Evolutionary conservation across 768 basidiomycete genomes (phyloP), one percentile per base, ranked within the genome.

Genomic region (Hygrophorus pudorinus): DNA sequence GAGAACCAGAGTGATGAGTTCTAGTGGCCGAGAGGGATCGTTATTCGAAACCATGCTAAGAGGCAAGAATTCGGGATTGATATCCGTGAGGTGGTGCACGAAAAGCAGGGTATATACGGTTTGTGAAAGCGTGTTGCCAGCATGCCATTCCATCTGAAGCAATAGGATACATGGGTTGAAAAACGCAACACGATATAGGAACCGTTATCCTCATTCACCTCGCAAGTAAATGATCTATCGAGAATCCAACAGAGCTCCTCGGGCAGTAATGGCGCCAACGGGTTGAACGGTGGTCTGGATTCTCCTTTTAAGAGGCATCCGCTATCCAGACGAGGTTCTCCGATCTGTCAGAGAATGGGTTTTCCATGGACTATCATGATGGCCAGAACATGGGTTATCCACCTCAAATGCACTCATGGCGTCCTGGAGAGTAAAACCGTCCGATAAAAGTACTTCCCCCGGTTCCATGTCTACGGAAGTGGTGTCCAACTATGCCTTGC

Each of bases 351-450:
- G 24, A 24, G 4, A 7, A 24, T 24, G 3, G 3, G 3, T 24
- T 24, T 61, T 32, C 48, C 36, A 42, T 39, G 44, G 16, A 42
- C 35, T 27, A 38, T 16, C 28, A 42, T 40, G 27, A 24, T 5
- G 4, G 21, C 32, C 13, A 28, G 36, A 18, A 28, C 14, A 30
- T 9, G 33, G 29, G 21, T 27, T 14, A 53, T 68, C 47, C 57
- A 85, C 88, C 75, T 92, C 85, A 44, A 96, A 79, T 11, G 89
- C 86, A 53, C 85, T 85, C 91, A 97, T 94, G n/a, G 89, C 81
- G 48, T 97, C 92, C 48, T 81, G 74, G 38, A 94, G 67, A 13
- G 77, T 75, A 52, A 89, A 83, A 24, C 73, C 76, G 1, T 79
- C 73, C 53, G 77, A 78, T 28, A 88, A 71, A 5, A 91, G 48